Base-by-base conservation (phyloP, 2,329 filamentous ascomycete species). In the Talaromyces pinophilus region DNA sequence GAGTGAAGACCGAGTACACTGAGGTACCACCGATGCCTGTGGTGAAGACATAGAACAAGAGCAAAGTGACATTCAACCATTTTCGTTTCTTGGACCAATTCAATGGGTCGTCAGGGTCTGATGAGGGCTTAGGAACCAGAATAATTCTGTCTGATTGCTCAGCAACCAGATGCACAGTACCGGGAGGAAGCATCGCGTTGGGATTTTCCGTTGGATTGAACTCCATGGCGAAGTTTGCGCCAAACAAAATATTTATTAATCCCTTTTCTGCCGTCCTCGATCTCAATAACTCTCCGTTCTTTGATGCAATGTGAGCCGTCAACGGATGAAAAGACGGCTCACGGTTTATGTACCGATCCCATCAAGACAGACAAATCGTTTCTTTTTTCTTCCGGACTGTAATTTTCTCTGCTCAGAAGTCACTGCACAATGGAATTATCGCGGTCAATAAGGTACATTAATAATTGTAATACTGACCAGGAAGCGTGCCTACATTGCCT, bases 91-190 rank as follows among this genome's bases (percentile, higher is more conserved):
- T 71, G 8, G 71, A 71, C 78, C 78, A 80, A 57, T 79, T 80
- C 60, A 80, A 69, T 13, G 78, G 78, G 62, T 81, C 79, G 65
- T 80, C 76, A 6, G 79, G 78, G 67, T 81, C 76, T 38, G 70
- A 64, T 6, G 76, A 78, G 2, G 80, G 80, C 2, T 69, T 69
- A 1, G 78, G 78, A 1, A 76, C 71, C 3, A 79, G 72, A 6
- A 79, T 70, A 22, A 79, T n/a, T 69, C 70, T 35, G 71, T 71
- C 35, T 70, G 70, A 17, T 67, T 68, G 59, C 67, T 70, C 38
- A 61, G 79, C 77, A 13, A 80, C 73, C 57, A 80, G 72, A 33
- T 76, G 75, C 46, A 80, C 71, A 2, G 78, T 81, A 11, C 79
- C 79, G 0, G 78, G 76, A 38, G 65, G 65, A 4, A 66, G 52